These are phyloP conservation scores for Mimosa bimucronata DNA, from an alignment of 306 rosid genomes.

Conservation along the genomic window DNA sequence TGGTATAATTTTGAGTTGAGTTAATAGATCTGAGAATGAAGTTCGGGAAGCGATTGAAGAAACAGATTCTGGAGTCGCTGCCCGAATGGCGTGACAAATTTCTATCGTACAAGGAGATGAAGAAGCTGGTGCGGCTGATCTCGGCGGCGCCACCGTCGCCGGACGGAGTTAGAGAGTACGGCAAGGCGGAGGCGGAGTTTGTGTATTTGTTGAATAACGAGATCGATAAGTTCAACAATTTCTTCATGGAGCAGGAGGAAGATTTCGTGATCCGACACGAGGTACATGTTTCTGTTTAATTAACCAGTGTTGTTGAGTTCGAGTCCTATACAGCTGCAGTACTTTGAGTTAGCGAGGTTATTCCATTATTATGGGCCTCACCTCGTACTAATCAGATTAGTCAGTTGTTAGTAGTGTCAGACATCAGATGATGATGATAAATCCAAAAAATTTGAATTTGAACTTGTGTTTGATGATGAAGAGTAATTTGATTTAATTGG, in stretches of 20 bases:
- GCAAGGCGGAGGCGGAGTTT: slow-evolving; percentile 63
- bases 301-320: too few species aligned
- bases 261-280: slow-evolving; percentile 77
- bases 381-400: too few species aligned
- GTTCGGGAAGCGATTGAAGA: slow-evolving; percentile 86
- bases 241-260: slow-evolving; percentile 86
- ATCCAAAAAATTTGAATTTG: too few species aligned
- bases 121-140: slow-evolving; percentile 63
- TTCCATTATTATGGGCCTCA: too few species aligned
- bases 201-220: slow-evolving; percentile 74
- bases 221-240: slow-evolving; percentile 83
- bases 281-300: too few species aligned
- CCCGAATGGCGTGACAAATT: slow-evolving; percentile 84
- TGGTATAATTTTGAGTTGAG: background rate
- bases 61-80: slow-evolving; percentile 68
- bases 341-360: too few species aligned
- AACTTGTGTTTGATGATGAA: background rate
- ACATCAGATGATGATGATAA: too few species aligned
- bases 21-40: slow-evolving; percentile 45
- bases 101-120: slow-evolving; percentile 82
- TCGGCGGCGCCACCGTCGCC: slow-evolving; percentile 49
- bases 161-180: slow-evolving; percentile 46
- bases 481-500: background rate
- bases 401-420: too few species aligned
- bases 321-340: too few species aligned